Evolutionary conservation across 192 early-diverging fungal species (phyloP), one percentile per base, ranked within the genome.

Genomic region (Glomus cerebriforme): DNA sequence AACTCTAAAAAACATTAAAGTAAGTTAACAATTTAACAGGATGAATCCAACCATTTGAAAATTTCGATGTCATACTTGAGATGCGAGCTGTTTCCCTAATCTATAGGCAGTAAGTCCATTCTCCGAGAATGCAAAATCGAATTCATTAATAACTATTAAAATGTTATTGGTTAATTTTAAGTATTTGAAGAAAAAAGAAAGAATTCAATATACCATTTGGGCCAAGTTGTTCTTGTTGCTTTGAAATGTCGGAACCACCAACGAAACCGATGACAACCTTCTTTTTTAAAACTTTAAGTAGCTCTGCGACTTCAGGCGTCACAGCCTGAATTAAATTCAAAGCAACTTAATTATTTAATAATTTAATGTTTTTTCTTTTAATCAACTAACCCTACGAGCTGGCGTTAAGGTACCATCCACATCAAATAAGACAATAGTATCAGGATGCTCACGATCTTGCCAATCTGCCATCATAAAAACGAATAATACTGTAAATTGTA

Each of bases 321-420:
- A 97, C 92, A 32, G 80, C 77, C 95, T 96, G 86, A 26, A 34
- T 63, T 29, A 63, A 24, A 27, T n/a, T n/a, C n/a, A n/a, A n/a
- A n/a, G n/a, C n/a, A n/a, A n/a, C n/a, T n/a, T 29, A 27, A 62
- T n/a, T 17, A 49, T n/a, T n/a, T n/a, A 19, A 64, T 24, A 10
- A 49, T 4, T n/a, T 34, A 58, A 39, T 19, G 19, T 32, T 22
- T 32, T 67, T 4, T 10, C 13, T 32, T 66, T 65, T 27, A 35
- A 12, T 22, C 13, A 5, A 49, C 85, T 85, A 88, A 97, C 96
- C 84, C 91, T 86, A 84, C 98, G 95, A 49, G 96, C 97, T 49
- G 96, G 97, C 12, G 96, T 97, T 71, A 99, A 84, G 15, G 98
- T 98, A 64, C 97, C 98, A 83, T 99, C 98, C 59, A 99, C 96